Percentiles rank a stretch among this genome's conserved stretches.
phyloP scores from a whole-genome alignment of 371 early-diverging fungal species.

The Gilbertella persicaria region DNA sequence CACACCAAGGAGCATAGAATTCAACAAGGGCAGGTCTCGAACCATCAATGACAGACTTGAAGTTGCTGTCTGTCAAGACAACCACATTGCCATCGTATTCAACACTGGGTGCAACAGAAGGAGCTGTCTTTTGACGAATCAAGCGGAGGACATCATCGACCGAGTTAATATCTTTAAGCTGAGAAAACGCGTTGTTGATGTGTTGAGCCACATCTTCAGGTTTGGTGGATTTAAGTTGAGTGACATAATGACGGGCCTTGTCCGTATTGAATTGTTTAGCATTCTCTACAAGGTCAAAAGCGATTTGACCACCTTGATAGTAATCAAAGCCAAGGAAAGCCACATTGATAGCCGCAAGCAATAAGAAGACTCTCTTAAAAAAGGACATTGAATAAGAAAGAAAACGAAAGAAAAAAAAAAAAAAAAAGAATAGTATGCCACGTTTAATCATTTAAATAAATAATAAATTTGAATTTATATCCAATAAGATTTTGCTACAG shows the following conservation, averaged over 20 bases:
- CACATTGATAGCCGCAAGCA: constrained; percentile 36
- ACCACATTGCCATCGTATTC: constrained; percentile 39
- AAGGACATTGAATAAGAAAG: constrained; percentile 17
- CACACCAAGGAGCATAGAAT: constrained; percentile 95
- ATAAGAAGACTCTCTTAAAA: constrained; percentile 42
- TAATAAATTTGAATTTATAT: background rate
- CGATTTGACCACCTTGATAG: constrained; percentile 57
- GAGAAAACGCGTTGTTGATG: constrained; percentile 55
- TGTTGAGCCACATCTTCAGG: constrained; percentile 53
- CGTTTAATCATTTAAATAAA: background rate
- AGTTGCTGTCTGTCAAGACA: constrained; percentile 81
- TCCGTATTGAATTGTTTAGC: constrained; percentile 50
- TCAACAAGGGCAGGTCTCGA: constrained; percentile 90
- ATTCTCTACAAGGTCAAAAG: constrained; percentile 53
- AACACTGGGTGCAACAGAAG: constrained; percentile 10
- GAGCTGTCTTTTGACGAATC: constrained; percentile 37
- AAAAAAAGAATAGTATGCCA: background rate
- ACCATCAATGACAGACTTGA: constrained; percentile 78
- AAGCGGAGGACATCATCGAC: constrained; percentile 45
- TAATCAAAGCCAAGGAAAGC: constrained; percentile 46
- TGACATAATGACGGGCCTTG: constrained; percentile 44
- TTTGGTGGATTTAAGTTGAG: constrained; percentile 40
- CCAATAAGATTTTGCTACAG: too few species aligned
- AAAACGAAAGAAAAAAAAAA: constrained; percentile 10
- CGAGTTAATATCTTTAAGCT: constrained; percentile 54